Percentiles rank a stretch among this genome's conserved stretches.
These are phyloP conservation scores for Ogataea paraovalis DNA, from an alignment of 805 yeast species.

Conservation along the genomic window DNA sequence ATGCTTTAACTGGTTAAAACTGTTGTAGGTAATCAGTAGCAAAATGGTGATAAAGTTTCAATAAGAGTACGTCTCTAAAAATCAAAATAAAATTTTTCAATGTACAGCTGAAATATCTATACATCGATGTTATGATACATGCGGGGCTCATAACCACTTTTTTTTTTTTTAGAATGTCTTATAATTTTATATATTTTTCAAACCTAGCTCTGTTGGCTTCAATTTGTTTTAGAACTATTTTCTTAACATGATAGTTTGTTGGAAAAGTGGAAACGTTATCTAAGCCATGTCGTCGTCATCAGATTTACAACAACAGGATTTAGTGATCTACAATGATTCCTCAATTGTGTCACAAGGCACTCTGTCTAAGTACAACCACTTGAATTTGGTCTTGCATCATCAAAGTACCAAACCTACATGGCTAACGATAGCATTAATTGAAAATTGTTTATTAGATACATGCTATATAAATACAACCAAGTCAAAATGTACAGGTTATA, in stretches of 20 bases:
- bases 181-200: too few species aligned
- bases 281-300: constrained; percentile 21
- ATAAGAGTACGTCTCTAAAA: too few species aligned
- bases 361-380: constrained; percentile 17
- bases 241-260: too few species aligned
- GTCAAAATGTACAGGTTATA: constrained; percentile 19
- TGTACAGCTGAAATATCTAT: too few species aligned
- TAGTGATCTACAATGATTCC: constrained; percentile 48
- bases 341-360: constrained; percentile 35
- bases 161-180: neutral
- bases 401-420: constrained; percentile 62
- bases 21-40: too few species aligned
- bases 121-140: too few species aligned
- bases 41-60: too few species aligned
- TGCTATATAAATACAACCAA: constrained; percentile 35
- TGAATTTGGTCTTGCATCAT: constrained; percentile 37
- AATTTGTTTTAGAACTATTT: too few species aligned
- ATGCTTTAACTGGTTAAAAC: too few species aligned
- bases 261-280: too few species aligned
- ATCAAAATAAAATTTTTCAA: too few species aligned
- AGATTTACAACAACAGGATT: constrained; percentile 52
- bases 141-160: neutral
- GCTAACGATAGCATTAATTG: constrained; percentile 54
- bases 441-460: constrained; percentile 46
- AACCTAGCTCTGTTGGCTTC: too few species aligned